Percentiles rank a stretch among this genome's conserved stretches.
phyloP scores from a whole-genome alignment of 176 grass and related monocot genomes.

The Panicum miliaceum region DNA sequence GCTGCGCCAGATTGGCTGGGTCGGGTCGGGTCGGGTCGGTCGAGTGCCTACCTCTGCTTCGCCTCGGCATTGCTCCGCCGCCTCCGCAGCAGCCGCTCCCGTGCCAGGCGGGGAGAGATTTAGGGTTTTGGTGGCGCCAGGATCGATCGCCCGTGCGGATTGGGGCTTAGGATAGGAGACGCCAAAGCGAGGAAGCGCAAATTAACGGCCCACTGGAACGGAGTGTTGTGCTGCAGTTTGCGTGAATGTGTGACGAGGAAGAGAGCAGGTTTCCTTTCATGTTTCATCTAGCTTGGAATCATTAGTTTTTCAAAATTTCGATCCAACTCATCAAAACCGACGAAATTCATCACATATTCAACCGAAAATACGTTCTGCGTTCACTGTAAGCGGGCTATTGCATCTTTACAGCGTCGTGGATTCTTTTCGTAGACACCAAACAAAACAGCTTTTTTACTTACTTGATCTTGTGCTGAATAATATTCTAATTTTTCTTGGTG shows the following conservation, averaged over 20 bases:
- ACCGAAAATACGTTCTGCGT: not conserved
- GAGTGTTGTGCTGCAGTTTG: not conserved
- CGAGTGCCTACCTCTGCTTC: conserved; percentile 53
- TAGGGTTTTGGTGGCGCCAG: conserved; percentile 31
- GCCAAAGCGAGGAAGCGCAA: not conserved
- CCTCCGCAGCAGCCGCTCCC: not conserved
- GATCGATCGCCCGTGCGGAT: not conserved
- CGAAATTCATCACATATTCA: not conserved
- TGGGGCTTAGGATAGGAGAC: not conserved
- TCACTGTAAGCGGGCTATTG: too few relatives aligned
- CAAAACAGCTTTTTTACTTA: too few relatives aligned
- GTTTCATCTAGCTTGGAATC: not conserved
- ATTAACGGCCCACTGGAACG: not conserved
- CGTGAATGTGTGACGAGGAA: not conserved
- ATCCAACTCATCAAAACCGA: not conserved
- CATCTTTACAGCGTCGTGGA: not conserved
- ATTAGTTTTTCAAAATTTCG: not conserved
- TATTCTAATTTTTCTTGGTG: not conserved
- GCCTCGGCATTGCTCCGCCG: conserved; percentile 39
- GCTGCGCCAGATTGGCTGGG: not conserved
- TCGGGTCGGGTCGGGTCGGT: not conserved
- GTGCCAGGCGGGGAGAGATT: not conserved
- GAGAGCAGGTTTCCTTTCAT: not conserved
- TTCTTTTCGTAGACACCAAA: not conserved
- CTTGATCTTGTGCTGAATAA: not conserved